Conservation (phyloP, 169 alveolate genomes). For the Perkinsus chesapeaki region DNA sequence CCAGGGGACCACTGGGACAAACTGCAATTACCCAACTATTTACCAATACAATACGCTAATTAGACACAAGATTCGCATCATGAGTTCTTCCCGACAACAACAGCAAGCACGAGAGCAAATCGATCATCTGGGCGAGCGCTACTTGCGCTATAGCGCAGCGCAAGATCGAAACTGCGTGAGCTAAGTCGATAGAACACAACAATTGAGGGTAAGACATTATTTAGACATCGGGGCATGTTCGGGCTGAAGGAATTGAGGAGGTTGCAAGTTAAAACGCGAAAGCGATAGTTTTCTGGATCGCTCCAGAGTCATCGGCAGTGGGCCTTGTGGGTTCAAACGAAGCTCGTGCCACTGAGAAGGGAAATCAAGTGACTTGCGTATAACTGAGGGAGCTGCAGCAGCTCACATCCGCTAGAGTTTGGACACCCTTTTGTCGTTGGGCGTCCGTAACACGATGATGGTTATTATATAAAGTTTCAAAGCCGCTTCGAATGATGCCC, state of each 20-base stretch:
- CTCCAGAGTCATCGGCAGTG: not conserved
- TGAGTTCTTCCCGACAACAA: too few species aligned
- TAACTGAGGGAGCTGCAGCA: too few species aligned
- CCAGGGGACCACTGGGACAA: not conserved
- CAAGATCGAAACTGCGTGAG: too few species aligned
- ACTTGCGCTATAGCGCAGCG: not conserved
- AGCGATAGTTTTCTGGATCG: not conserved
- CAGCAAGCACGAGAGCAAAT: too few species aligned
- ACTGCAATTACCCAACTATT: not conserved
- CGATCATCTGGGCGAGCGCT: not conserved
- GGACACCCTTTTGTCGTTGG: not conserved
- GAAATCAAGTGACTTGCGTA: too few species aligned
- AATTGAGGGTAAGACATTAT: too few species aligned
- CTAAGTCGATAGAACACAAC: too few species aligned
- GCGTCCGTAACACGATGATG: not conserved
- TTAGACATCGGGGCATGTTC: too few species aligned
- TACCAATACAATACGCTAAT: not conserved
- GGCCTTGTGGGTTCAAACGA: not conserved
- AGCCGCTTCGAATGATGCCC: not conserved
- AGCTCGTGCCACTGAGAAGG: not conserved
- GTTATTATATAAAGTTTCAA: not conserved
- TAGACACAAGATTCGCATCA: too few species aligned
- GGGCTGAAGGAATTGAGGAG: not conserved
- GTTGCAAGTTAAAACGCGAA: not conserved
- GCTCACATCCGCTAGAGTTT: not conserved